These are phyloP conservation scores for Groenewaldozyma auringiensis DNA, from an alignment of 1,139 yeast species.

Conservation along the genomic window DNA sequence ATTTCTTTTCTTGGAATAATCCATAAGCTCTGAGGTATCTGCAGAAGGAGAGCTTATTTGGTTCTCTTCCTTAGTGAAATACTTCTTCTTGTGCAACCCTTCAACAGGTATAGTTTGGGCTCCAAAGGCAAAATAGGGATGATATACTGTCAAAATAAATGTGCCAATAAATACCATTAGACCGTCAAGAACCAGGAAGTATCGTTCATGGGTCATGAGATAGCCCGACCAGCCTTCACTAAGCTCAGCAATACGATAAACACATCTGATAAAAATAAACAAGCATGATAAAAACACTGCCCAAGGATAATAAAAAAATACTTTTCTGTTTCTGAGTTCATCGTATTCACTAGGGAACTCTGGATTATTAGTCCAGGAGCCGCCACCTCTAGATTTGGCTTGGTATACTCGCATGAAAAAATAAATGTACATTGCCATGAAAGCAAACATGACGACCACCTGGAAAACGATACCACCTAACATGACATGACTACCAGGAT, in stretches of 20 bases:
- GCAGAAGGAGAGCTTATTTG: too few species aligned
- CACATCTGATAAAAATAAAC: constrained; percentile 61
- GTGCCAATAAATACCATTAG: constrained; percentile 51
- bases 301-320: constrained; percentile 43
- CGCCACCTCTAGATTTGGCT: constrained; percentile 13
- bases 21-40: too few species aligned
- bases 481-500: constrained; percentile 65
- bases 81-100: constrained; percentile 16
- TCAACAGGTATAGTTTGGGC: constrained; percentile 19
- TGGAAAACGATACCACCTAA: constrained; percentile 78
- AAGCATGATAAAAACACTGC: constrained; percentile 26
- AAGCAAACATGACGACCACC: constrained; percentile 63
- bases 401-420: constrained; percentile 44
- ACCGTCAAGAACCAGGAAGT: constrained; percentile 70
- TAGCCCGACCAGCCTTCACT: constrained; percentile 71
- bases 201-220: constrained; percentile 62
- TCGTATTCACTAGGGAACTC: constrained; percentile 37
- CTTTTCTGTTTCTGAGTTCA: constrained; percentile 34
- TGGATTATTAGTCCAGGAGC: constrained; percentile 3
- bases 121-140: constrained; percentile 47
- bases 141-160: constrained; percentile 43
- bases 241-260: constrained; percentile 74
- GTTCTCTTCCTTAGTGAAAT: too few species aligned
- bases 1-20: too few species aligned
- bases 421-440: constrained; percentile 49